Conservation (phyloP, 345 rosid genomes). For the Moringa oleifera region DNA sequence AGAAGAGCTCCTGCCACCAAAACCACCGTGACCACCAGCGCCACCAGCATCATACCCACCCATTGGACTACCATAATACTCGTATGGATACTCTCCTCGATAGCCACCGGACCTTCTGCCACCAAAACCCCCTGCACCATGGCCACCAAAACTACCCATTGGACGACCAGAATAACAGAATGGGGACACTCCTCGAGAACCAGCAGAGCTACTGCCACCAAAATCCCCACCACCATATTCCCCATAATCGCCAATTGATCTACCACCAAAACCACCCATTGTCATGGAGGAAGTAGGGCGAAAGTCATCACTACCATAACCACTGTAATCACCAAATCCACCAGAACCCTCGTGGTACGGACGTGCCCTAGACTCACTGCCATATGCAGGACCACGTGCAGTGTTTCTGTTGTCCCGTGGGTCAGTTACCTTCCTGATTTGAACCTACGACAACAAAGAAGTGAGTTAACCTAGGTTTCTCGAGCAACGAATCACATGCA, state of each 20-base stretch:
- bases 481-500: conserved; percentile 6
- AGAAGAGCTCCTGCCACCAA: conserved; percentile 18
- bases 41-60: conserved; percentile 13
- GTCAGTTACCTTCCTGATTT: conserved; percentile 31
- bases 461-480: conserved; percentile 23
- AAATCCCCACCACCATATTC: conserved; percentile 16
- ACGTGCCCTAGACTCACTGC: conserved; percentile 28
- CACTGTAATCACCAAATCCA: conserved; percentile 23
- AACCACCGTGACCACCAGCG: conserved; percentile 19
- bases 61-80: too few relatives aligned
- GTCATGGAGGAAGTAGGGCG: conserved; percentile 27
- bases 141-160: conserved; percentile 14
- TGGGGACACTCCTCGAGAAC: conserved; percentile 21
- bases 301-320: conserved; percentile 23
- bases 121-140: conserved; percentile 19
- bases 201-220: conserved; percentile 19
- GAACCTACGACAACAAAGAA: conserved; percentile 34
- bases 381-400: conserved; percentile 25
- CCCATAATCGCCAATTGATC: conserved; percentile 23
- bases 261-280: conserved; percentile 21
- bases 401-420: conserved; percentile 28
- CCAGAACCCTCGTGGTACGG: conserved; percentile 21
- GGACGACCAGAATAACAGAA: conserved; percentile 24
- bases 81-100: conserved; percentile 20
- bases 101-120: conserved; percentile 20